Base-by-base conservation (phyloP, 2,329 filamentous ascomycete genomes). In the Aureobasidium leucospermi region DNA sequence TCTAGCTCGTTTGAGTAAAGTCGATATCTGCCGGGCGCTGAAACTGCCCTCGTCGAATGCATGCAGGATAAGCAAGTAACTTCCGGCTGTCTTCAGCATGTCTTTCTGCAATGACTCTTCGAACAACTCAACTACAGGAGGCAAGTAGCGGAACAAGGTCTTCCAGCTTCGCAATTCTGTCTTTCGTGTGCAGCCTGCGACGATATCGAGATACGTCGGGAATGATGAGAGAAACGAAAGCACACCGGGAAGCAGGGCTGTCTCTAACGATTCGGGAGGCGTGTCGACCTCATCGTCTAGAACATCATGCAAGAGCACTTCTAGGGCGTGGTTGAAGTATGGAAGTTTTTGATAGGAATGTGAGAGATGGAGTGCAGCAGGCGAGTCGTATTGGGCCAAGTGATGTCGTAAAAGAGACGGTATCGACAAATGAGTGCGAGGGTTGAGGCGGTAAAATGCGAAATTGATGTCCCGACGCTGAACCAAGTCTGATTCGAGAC, bases 131-230 rank as follows among this genome's bases (percentile, higher is more conserved):
- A 91, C 87, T 4, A 93, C 90, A 1, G 93, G 90, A 0, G 94
- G 94, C 1, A 99, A 80, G 67, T 96, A 91, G 4, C 86, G 85
- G 72, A 99, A 99, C 1, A 99, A 79, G 0, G 94, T 96, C 61
- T 88, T 86, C 94, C 94, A 99, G 59, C 90, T 96, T 41, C 93
- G 85, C 7, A 96, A 85, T 70, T 99, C 94, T 0, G 94, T 99
- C 74, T 99, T 99, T 58, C 94, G 87, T 1, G 94, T 96, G 74
- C 94, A 99, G 74, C 96, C 94, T 19, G 99, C 88, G 28, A 99
- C 87, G 60, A 97, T 94, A 67, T 97, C 93, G 15, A 97, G 85
- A 69, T 96, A 99, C 60, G 90, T 85, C 59, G 86, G 87, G 66
- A 81, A 81, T 1, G 75, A 77, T 7, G 77, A 79, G 16, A 82